A percentile compares a stretch with the other conserved stretches of the same genome.
These are phyloP conservation scores for Thoreauomyces humboldtii DNA, from an alignment of 192 early-diverging fungal species.

Conservation along the genomic window DNA sequence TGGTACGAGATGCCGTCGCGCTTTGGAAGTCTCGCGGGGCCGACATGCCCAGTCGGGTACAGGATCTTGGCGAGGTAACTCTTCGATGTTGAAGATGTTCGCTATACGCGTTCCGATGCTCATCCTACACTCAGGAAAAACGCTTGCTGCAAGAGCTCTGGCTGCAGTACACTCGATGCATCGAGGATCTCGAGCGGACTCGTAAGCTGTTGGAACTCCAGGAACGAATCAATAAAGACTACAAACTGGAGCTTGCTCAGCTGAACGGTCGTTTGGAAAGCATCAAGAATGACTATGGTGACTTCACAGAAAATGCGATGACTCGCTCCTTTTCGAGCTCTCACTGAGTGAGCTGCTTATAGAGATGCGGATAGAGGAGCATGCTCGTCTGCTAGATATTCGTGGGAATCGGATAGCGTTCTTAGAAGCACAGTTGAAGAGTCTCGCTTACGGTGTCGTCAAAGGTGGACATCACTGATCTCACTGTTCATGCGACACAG, in stretches of 20 bases:
- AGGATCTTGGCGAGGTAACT: conserved; percentile 38
- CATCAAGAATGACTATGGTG: conserved; percentile 59
- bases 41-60: conserved; percentile 39
- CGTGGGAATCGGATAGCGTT: conserved; percentile 48
- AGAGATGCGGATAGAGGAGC: conserved; percentile 59
- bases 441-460: conserved; percentile 25
- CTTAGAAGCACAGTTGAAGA: conserved; percentile 52
- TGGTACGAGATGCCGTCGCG: conserved; percentile 53
- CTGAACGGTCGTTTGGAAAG: conserved; percentile 45
- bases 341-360: background rate
- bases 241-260: conserved; percentile 49
- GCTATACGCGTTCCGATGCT: background rate
- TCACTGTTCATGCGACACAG: no score
- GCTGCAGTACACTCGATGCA: conserved; percentile 51
- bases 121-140: conserved; percentile 41
- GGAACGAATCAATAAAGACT: conserved; percentile 57
- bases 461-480: background rate
- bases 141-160: conserved; percentile 49
- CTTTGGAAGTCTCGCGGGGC: conserved; percentile 39
- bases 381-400: conserved; percentile 47
- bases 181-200: conserved; percentile 54
- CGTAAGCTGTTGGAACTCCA: conserved; percentile 50
- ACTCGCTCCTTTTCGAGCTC: background rate
- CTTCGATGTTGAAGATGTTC: no score
- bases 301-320: no score